Evolutionary conservation across 192 early-diverging fungal species (phyloP).

Genomic region (Coemansia biformis): DNA sequence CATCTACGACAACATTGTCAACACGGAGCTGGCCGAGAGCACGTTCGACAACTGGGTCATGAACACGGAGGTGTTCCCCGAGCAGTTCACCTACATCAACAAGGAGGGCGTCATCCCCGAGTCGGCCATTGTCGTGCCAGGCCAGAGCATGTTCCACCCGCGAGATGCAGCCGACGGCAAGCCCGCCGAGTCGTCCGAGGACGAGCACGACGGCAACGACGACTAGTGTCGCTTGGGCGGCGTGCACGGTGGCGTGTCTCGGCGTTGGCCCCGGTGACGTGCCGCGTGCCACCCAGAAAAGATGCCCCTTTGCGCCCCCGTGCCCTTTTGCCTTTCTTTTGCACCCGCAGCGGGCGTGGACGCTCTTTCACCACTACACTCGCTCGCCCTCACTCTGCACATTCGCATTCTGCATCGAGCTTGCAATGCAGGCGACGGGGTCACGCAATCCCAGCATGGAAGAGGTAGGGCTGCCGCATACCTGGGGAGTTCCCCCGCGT

Average conservation of each 20-base stretch:
- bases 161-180: neutral
- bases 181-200: slow-evolving; percentile 25
- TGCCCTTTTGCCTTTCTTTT: neutral
- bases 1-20: slow-evolving; percentile 77
- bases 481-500: too few species aligned
- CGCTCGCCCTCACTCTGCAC: too few species aligned
- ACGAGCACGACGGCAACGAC: slow-evolving; percentile 31
- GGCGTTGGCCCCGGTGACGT: too few species aligned
- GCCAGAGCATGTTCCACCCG: slow-evolving; percentile 5
- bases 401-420: too few species aligned
- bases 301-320: too few species aligned
- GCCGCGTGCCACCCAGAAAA: too few species aligned
- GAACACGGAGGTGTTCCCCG: slow-evolving; percentile 42
- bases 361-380: too few species aligned
- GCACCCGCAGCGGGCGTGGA: too few species aligned
- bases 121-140: slow-evolving; percentile 36
- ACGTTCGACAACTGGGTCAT: slow-evolving; percentile 53
- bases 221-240: slow-evolving; percentile 2
- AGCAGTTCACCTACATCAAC: slow-evolving; percentile 47
- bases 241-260: too few species aligned
- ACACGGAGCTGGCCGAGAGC: slow-evolving; percentile 63
- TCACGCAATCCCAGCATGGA: neutral
- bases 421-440: too few species aligned
- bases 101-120: slow-evolving; percentile 45
- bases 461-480: too few species aligned